Percentiles rank a stretch among this genome's conserved stretches.
These are phyloP conservation scores for Kodamaea hsintzibuensis DNA, from an alignment of 805 yeast species.

Conservation along the genomic window DNA sequence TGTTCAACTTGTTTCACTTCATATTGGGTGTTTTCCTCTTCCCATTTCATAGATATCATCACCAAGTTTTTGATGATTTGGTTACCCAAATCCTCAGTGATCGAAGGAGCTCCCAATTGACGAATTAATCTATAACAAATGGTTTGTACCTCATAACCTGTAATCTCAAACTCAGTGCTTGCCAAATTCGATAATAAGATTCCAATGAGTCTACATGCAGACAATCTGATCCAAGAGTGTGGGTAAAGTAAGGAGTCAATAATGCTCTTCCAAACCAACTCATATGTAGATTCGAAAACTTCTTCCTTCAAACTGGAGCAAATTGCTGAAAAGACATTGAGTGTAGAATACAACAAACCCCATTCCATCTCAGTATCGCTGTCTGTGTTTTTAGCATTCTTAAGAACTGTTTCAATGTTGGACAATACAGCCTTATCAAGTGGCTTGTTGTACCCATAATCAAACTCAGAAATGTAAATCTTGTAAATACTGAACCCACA, in stretches of 20 bases:
- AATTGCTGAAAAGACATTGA: conserved; percentile 50
- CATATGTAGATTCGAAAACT: conserved; percentile 30
- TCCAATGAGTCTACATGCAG: conserved; percentile 61
- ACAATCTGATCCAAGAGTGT: conserved; percentile 86
- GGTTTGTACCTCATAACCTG: conserved; percentile 57
- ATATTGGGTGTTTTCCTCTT: conserved; percentile 40
- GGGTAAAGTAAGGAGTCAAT: conserved; percentile 70
- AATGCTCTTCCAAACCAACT: conserved; percentile 50
- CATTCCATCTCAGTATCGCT: conserved; percentile 52
- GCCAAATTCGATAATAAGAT: conserved; percentile 46
- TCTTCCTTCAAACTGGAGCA: conserved; percentile 37
- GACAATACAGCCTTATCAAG: conserved; percentile 42
- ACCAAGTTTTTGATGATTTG: conserved; percentile 70
- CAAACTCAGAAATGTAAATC: conserved; percentile 53
- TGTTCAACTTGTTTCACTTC: conserved; percentile 18
- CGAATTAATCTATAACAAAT: conserved; percentile 68
- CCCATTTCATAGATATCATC: conserved; percentile 63
- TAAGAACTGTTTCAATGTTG: conserved; percentile 25
- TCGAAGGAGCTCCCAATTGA: conserved; percentile 78
- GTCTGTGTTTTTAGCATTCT: conserved; percentile 33
- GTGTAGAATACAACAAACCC: conserved; percentile 74
- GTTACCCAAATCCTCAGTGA: conserved; percentile 61
- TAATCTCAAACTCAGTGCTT: conserved; percentile 32
- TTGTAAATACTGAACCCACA: conserved; percentile 77
- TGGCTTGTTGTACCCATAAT: conserved; percentile 35